Base-by-base conservation (phyloP, 495 filamentous ascomycete species). In the Rhizodiscina lignyota region DNA sequence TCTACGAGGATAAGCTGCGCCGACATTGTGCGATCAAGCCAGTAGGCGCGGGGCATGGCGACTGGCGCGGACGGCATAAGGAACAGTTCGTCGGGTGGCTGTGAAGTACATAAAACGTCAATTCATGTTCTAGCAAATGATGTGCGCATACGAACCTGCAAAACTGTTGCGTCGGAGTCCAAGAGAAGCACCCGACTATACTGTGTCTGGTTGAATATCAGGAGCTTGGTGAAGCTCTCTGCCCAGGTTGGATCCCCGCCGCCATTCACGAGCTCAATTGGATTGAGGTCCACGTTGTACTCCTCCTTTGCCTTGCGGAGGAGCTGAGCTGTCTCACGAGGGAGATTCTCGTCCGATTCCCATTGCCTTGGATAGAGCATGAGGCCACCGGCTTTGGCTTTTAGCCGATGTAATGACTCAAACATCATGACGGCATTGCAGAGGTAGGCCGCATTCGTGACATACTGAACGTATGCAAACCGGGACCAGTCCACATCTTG, bases 371-470 rank as follows among this genome's bases (percentile, higher is more conserved):
- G 77, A 43, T 81, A 83, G 48, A 83, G 64, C 45, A 86, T 58
- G 10, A 83, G 50, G 4, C 70, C 66, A 21, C 77, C 69, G 2
- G 79, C 74, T 39, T 67, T 66, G 43, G 68, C 76, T 10, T 66
- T 72, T 0, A 76, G 53, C 19, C 66, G 60, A 18, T 72, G 45
- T 32, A 84, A 42, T 13, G 65, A 59, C 44, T 78, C 76, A 41
- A 85, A 74, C 4, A 84, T 59, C 77, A 86, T 79, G 35, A 86
- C 50, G 2, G 72, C 70, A 48, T 83, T 83, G 56, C 80, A 86
- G 2, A 86, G 64, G 50, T 81, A 78, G 2, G 68, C 59, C 36
- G 61, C 63, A 27, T 66, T 67, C 11, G 77, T 80, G 15, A 75
- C 80, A 56, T 83, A 86, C 50, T 74, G 71, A 6, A 64, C 67